A percentile compares a stretch with the other conserved stretches of the same genome.
These are phyloP conservation scores for Salvia hispanica DNA, from an alignment of 257 asterid genomes.

Conservation along the genomic window DNA sequence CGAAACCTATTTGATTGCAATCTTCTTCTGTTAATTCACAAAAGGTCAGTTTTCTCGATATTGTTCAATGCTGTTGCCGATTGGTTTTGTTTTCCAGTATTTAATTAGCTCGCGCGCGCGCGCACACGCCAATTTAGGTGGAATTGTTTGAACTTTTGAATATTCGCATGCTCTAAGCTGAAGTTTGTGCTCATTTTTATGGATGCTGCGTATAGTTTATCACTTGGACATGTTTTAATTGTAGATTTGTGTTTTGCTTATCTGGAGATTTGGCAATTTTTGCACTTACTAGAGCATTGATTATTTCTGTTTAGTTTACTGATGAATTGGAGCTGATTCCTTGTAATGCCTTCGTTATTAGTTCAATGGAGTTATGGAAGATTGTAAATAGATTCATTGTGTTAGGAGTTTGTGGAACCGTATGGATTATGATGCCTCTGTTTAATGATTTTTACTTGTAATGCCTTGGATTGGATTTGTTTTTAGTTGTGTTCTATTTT, in stretches of 20 bases:
- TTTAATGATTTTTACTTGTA: slow-evolving; percentile 4
- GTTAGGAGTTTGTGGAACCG: not conserved
- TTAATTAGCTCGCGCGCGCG: not conserved
- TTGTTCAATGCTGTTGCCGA: not conserved
- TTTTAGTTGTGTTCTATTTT: not conserved
- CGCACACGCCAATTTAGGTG: not conserved
- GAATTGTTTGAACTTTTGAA: not conserved
- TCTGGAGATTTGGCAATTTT: not conserved
- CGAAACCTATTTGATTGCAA: slow-evolving; percentile 17
- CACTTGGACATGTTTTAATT: slow-evolving; percentile 2
- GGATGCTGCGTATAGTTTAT: not conserved
- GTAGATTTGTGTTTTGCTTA: slow-evolving; percentile 10
- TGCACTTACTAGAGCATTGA: not conserved
- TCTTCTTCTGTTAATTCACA: not conserved
- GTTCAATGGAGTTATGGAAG: not conserved
- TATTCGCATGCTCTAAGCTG: not conserved
- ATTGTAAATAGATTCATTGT: not conserved
- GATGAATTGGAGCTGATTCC: not conserved
- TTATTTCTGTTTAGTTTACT: not conserved
- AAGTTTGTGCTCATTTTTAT: not conserved
- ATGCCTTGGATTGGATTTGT: slow-evolving; percentile 12
- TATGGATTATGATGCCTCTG: slow-evolving; percentile 1
- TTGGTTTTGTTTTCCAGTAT: not conserved
- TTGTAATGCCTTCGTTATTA: not conserved
- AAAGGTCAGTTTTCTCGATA: slow-evolving; percentile 20